Evolutionary conservation across 2,329 filamentous ascomycete species (phyloP).

Genomic region (Xylaria sp.): DNA sequence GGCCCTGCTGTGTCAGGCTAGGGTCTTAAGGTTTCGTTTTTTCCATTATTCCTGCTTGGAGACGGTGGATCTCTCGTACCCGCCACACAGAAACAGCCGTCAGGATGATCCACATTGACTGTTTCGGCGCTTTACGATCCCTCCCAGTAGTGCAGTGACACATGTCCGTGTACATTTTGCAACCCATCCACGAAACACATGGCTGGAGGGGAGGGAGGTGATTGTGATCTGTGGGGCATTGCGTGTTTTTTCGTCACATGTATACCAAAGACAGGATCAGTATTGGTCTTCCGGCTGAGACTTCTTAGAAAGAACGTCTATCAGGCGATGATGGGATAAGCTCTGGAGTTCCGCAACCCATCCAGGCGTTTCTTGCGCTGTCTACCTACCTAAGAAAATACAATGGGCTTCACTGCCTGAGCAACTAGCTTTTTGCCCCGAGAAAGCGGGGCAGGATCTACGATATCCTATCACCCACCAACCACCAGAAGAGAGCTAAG

Average conservation of each 20-base stretch:
- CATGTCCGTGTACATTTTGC: slow-evolving; percentile 26
- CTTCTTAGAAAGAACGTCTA: background rate
- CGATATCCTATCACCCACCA: background rate
- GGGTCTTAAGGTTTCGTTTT: slow-evolving; percentile 4
- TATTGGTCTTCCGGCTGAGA: background rate
- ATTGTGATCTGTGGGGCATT: slow-evolving; percentile 13
- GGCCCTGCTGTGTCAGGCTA: slow-evolving; percentile 15
- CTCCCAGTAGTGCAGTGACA: slow-evolving; percentile 32
- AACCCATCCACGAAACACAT: slow-evolving; percentile 8
- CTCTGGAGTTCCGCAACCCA: slow-evolving; percentile 8
- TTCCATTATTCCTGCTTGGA: slow-evolving; percentile 8
- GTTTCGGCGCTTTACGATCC: slow-evolving; percentile 26
- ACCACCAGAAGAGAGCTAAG: background rate
- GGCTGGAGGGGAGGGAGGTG: background rate
- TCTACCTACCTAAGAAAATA: slow-evolving; percentile 3
- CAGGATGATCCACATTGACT: slow-evolving; percentile 29
- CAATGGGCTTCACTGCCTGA: slow-evolving; percentile 16
- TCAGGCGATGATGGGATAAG: slow-evolving; percentile 5
- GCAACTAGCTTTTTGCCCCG: slow-evolving; percentile 14
- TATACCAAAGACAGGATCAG: slow-evolving; percentile 12
- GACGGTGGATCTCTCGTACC: slow-evolving; percentile 18
- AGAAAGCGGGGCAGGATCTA: slow-evolving; percentile 21
- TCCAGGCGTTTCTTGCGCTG: slow-evolving; percentile 6
- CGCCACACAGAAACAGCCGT: slow-evolving; percentile 15
- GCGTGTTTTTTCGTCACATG: slow-evolving; percentile 7